Conservation (phyloP, 2,329 filamentous ascomycete genomes). For the Thielaviopsis euricoi region DNA sequence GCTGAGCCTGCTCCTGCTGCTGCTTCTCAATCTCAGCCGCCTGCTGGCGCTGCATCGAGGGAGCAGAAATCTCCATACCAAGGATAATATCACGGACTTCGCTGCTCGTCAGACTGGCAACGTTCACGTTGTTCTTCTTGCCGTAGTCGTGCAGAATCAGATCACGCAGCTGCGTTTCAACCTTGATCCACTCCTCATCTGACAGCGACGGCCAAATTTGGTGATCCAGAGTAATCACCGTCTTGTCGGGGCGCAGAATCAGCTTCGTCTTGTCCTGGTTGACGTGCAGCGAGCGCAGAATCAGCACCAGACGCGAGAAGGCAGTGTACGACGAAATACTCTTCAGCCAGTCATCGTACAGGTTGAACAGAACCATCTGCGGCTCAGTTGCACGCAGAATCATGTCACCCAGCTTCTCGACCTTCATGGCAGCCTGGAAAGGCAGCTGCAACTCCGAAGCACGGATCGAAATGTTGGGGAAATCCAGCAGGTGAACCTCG, state of each 20-base stretch:
- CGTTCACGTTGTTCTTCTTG: slow-evolving; percentile 99
- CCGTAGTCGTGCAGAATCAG: slow-evolving; percentile 96
- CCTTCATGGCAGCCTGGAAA: slow-evolving; percentile 99
- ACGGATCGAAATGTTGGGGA: slow-evolving; percentile 97
- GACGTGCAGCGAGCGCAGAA: slow-evolving; percentile 86
- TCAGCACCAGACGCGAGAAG: slow-evolving; percentile 87
- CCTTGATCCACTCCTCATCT: slow-evolving; percentile 98
- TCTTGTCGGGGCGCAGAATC: slow-evolving; percentile 88
- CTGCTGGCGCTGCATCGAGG: slow-evolving; percentile 94
- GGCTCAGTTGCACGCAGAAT: slow-evolving; percentile 93
- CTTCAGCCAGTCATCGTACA: slow-evolving; percentile 98
- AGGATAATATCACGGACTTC: slow-evolving; percentile 97
- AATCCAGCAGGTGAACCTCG: slow-evolving; percentile 92
- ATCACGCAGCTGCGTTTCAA: slow-evolving; percentile 92
- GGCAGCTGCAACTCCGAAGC: slow-evolving; percentile 92
- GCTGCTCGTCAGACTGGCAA: slow-evolving; percentile 85
- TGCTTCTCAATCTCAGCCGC: slow-evolving; percentile 98
- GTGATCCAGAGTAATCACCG: slow-evolving; percentile 93
- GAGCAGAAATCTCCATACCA: slow-evolving; percentile 98
- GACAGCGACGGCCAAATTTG: slow-evolving; percentile 94
- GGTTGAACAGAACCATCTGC: slow-evolving; percentile 99
- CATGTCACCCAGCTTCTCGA: slow-evolving; percentile 98
- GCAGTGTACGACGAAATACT: slow-evolving; percentile 96
- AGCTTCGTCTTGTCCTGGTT: slow-evolving; percentile 98
- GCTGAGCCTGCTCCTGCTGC: slow-evolving; percentile 87